Conservation (phyloP, 768 basidiomycete species). For the Leucosporidium creatinivorum region DNA sequence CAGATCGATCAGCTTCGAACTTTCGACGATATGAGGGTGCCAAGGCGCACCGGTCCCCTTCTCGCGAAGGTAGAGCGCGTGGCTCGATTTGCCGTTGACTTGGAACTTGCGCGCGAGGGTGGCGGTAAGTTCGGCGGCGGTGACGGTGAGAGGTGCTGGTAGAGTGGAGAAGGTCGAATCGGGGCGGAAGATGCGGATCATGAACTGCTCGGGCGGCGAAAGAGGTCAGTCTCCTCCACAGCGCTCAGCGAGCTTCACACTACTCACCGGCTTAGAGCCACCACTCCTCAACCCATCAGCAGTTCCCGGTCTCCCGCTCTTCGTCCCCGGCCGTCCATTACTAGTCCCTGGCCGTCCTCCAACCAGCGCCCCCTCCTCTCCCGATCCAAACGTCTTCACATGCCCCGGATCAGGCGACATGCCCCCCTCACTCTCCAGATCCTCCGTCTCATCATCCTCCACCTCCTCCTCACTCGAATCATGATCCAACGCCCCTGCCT, state of each 20-base stretch:
- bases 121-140: constrained; percentile 60
- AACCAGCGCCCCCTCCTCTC: neutral
- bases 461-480: constrained; percentile 34
- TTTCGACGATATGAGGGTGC: constrained; percentile 44
- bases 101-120: constrained; percentile 57
- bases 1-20: neutral
- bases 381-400: constrained; percentile 1
- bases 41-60: constrained; percentile 44
- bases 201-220: constrained; percentile 39
- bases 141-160: constrained; percentile 56
- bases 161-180: constrained; percentile 67
- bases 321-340: neutral
- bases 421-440: constrained; percentile 13
- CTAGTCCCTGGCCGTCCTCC: constrained; percentile 6
- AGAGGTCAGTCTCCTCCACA: neutral
- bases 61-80: constrained; percentile 50
- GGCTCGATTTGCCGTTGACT: constrained; percentile 26
- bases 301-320: constrained; percentile 9
- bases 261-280: constrained; percentile 23
- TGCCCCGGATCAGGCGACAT: neutral
- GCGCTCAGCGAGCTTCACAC: neutral
- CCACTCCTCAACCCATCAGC: constrained; percentile 19
- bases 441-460: constrained; percentile 35
- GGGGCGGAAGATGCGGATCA: constrained; percentile 67
- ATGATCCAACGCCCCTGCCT: constrained; percentile 34